Evolutionary conservation across 495 filamentous ascomycete genomes (phyloP), one percentile per base, ranked within the genome.

Genomic region (Xylaria scruposa): DNA sequence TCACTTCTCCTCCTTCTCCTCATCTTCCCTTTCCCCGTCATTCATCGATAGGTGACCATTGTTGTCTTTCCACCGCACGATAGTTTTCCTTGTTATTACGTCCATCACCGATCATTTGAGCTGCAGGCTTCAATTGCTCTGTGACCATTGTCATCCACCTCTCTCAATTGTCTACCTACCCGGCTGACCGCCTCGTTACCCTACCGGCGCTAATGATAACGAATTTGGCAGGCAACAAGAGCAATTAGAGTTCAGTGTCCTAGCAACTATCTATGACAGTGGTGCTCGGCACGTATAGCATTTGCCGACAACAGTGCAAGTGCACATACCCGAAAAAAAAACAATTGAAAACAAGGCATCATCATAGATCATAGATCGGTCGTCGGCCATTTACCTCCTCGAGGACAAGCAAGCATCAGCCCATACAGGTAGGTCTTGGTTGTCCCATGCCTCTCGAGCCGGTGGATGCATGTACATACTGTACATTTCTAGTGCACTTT

Each of bases 1-100:
- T 53, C 26, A 31, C 21, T 49, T 67, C 65, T 67, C 65, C 65
- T 54, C 65, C 36, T 67, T 56, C 65, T 67, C 65, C 42, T 51
- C 65, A 29, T 42, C 19, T 26, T 29, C 12, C 2, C 12, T 42
- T 42, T 12, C 1, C 38, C 60, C 40, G n/a, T 60, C 67, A 46
- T 68, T 60, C 67, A 46, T 68, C 67, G 17, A 19, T 15, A 47
- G 53, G 26, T 10, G 9, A 24, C 36, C 38, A 58, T 46, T 33
- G 9, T 44, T 24, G 15, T 60, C 40, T 10, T 46, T 36, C 38
- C 26, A 60, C 38, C 33, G 4, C 44, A 44, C 15, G 13, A 42
- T 1, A 15, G 2, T n/a, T 31, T 15, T 19, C 60, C 36, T 29
- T 59, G 31, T 24, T 8, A 46, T 40, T 36, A 21, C 40, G 4